A percentile compares a stretch with the other conserved stretches of the same genome.
Conservation (phyloP, 179 eudicot genomes). For the Patellifolia procumbens region DNA sequence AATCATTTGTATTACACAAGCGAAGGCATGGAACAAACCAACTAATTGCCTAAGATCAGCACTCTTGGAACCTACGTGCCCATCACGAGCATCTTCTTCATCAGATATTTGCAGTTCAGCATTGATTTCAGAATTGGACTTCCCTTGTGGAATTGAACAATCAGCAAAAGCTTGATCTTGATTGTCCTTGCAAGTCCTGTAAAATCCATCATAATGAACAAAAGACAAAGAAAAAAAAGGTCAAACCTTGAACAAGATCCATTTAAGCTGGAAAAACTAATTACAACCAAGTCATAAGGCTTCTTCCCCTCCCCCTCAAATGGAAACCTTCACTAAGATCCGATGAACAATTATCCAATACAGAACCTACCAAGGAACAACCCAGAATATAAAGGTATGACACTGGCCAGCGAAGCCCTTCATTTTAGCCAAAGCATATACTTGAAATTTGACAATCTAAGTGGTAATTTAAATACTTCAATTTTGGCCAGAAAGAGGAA, state of each 20-base stretch:
- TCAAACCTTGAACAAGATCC: background rate
- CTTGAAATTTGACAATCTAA: background rate
- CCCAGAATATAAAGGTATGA: background rate
- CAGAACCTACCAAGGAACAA: background rate
- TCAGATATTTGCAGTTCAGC: slow-evolving; percentile 93
- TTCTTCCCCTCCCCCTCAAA: background rate
- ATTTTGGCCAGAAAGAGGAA: background rate
- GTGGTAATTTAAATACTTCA: background rate
- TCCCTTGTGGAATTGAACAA: slow-evolving; percentile 93
- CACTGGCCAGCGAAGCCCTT: background rate
- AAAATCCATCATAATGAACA: slow-evolving; percentile 21
- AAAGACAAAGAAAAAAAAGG: background rate
- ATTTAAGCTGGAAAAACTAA: slow-evolving; percentile 3
- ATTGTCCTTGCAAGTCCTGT: slow-evolving; percentile 94
- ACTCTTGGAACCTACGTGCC: slow-evolving; percentile 40
- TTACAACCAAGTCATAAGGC: background rate
- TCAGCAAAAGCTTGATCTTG: slow-evolving; percentile 74
- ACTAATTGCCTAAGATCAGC: slow-evolving; percentile 39
- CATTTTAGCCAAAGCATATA: background rate
- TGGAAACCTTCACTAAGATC: background rate
- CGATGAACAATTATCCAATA: background rate
- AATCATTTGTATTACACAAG: slow-evolving; percentile 1
- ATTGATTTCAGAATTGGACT: slow-evolving; percentile 84
- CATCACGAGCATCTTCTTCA: slow-evolving; percentile 68
- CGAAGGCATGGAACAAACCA: slow-evolving; percentile 45